Evolutionary conservation across 225 moss, liverwort and hornwort species (phyloP).

Genomic region (Neckera pumila): DNA sequence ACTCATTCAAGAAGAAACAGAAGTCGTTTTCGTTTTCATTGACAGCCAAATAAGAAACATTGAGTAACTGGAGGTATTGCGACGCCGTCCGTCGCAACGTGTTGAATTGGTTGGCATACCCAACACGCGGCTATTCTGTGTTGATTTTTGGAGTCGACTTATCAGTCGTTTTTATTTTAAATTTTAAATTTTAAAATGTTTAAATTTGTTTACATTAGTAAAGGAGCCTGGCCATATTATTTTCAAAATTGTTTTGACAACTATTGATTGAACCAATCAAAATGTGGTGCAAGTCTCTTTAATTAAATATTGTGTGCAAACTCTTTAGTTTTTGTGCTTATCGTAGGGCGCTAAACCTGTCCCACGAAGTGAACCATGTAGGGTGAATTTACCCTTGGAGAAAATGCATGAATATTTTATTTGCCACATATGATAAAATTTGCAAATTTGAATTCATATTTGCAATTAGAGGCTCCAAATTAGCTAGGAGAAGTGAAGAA

Average conservation of each 20-base stretch:
- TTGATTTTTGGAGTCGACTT: neutral
- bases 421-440: too few species aligned
- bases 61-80: neutral
- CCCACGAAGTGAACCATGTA: too few species aligned
- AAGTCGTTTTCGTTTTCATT: neutral
- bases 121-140: neutral
- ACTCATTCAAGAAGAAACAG: neutral
- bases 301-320: neutral
- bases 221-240: too few species aligned
- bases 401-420: too few species aligned
- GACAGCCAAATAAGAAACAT: neutral
- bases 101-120: neutral
- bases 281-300: neutral
- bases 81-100: accelerated
- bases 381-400: too few species aligned
- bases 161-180: too few species aligned
- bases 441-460: too few species aligned
- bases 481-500: too few species aligned
- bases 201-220: too few species aligned
- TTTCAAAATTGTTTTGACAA: neutral
- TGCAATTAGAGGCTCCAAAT: too few species aligned
- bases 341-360: too few species aligned
- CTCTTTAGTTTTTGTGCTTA: neutral
- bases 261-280: neutral
- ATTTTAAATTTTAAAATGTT: too few species aligned